Evolutionary conservation across 2,329 filamentous ascomycete species (phyloP).

Genomic region (Alternaria metachromatica): DNA sequence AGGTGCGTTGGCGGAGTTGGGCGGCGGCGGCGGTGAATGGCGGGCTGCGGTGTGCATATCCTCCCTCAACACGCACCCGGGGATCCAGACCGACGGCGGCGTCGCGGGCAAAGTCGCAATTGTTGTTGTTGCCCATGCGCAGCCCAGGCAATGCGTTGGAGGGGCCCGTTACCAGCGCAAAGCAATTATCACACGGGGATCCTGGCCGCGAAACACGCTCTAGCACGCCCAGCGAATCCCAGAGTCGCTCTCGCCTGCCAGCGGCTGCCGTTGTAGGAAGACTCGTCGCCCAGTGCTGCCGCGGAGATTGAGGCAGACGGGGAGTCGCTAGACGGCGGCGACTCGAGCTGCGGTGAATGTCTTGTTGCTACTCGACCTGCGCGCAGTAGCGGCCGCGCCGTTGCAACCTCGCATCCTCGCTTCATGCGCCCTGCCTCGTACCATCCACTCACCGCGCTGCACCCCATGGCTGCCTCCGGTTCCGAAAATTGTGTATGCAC

Average conservation of each 20-base stretch:
- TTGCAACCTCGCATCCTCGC: conserved; percentile 1
- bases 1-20: conserved; percentile 7
- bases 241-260: conserved; percentile 11
- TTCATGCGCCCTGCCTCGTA: conserved; percentile 5
- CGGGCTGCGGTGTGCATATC: conserved; percentile 31
- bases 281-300: conserved; percentile 9
- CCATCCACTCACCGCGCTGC: not conserved
- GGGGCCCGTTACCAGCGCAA: conserved; percentile 32
- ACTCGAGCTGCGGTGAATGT: conserved; percentile 11
- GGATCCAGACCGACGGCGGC: conserved; percentile 13
- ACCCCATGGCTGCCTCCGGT: not conserved
- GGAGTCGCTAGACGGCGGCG: conserved; percentile 14
- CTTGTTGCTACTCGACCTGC: conserved; percentile 7
- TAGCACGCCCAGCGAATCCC: conserved; percentile 23
- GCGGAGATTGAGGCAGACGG: conserved; percentile 20
- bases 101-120: conserved; percentile 9
- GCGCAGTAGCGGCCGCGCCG: conserved; percentile 15
- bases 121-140: conserved; percentile 32
- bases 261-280: conserved; percentile 1
- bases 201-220: conserved; percentile 22
- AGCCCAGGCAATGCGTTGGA: conserved; percentile 23
- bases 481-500: not conserved
- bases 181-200: conserved; percentile 37
- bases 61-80: conserved; percentile 11
- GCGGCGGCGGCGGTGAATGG: conserved; percentile 23